Conservation (phyloP, 768 basidiomycete species). For the Pisolithus microcarpus region DNA sequence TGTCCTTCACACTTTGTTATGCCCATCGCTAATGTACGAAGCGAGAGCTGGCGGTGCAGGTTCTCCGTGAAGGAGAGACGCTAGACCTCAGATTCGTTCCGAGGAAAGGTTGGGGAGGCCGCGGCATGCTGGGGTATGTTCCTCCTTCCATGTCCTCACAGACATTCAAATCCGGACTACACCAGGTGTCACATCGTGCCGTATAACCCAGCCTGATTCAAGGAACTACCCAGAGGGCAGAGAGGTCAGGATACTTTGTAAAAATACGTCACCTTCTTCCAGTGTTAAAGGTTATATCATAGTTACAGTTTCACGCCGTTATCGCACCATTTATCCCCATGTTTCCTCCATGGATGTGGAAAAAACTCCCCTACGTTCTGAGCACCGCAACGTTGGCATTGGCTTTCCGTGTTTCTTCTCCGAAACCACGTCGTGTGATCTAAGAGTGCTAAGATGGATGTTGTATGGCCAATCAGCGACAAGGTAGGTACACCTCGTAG, state of each 20-base stretch:
- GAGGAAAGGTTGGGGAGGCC: slow-evolving; percentile 76
- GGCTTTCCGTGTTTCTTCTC: slow-evolving; percentile 20
- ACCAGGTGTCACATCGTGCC: slow-evolving; percentile 59
- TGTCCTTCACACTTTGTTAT: background rate
- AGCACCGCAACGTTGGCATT: slow-evolving; percentile 48
- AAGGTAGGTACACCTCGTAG: slow-evolving; percentile 23
- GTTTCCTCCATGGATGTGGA: slow-evolving; percentile 9
- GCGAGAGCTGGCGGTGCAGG: slow-evolving; percentile 52
- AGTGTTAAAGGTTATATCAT: background rate
- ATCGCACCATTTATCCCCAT: slow-evolving; percentile 12
- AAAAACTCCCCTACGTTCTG: slow-evolving; percentile 40
- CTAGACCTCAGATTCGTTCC: slow-evolving; percentile 57
- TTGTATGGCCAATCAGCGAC: slow-evolving; percentile 32
- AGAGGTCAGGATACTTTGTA: too few species aligned
- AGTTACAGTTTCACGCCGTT: slow-evolving; percentile 12
- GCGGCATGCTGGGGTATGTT: slow-evolving; percentile 77
- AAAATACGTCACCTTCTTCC: background rate
- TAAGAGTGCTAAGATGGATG: slow-evolving; percentile 49
- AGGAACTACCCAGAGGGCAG: too few species aligned
- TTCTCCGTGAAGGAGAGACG: slow-evolving; percentile 43
- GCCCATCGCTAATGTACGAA: slow-evolving; percentile 21
- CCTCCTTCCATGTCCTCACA: background rate
- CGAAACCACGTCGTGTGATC: slow-evolving; percentile 65
- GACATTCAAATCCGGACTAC: slow-evolving; percentile 3
- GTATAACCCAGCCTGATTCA: slow-evolving; percentile 21